Evolutionary conservation across 176 grass and related monocot genomes (phyloP).

Genomic region (Saccharum spontaneum): DNA sequence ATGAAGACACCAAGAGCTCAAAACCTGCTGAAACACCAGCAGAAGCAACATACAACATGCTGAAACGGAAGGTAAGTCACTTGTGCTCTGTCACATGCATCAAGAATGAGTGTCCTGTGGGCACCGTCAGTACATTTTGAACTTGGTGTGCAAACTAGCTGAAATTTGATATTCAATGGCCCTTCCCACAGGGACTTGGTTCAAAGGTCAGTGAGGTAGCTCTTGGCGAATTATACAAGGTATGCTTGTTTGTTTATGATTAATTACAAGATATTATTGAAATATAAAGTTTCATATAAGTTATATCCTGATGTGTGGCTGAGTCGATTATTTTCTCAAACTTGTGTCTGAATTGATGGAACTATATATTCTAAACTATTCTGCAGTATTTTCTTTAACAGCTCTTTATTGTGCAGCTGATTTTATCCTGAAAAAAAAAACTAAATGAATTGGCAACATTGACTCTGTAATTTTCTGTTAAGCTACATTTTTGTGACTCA

Average conservation of each 20-base stretch:
- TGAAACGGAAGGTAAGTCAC: slow-evolving; percentile 70
- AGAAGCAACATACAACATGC: slow-evolving; percentile 76
- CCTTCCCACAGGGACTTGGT: slow-evolving; percentile 47
- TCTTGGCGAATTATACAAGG: slow-evolving; percentile 7
- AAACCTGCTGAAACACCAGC: slow-evolving; percentile 67
- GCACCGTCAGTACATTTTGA: neutral
- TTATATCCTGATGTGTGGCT: neutral
- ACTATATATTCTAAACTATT: neutral
- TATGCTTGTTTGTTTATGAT: neutral
- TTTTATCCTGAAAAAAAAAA: neutral
- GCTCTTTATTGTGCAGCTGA: neutral
- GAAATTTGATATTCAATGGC: neutral
- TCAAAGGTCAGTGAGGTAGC: slow-evolving; percentile 61
- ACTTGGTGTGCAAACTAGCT: neutral
- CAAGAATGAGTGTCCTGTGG: neutral
- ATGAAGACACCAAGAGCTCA: slow-evolving; percentile 50
- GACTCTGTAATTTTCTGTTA: neutral
- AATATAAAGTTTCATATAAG: neutral
- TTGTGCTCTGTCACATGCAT: neutral
- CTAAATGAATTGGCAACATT: neutral
- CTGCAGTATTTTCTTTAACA: neutral
- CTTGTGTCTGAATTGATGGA: neutral
- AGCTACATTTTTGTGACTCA: neutral
- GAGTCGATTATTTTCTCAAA: neutral
- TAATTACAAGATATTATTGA: neutral